Evolutionary conservation across 2,329 filamentous ascomycete genomes (phyloP).

Genomic region (Periglandula ipomoeae): DNA sequence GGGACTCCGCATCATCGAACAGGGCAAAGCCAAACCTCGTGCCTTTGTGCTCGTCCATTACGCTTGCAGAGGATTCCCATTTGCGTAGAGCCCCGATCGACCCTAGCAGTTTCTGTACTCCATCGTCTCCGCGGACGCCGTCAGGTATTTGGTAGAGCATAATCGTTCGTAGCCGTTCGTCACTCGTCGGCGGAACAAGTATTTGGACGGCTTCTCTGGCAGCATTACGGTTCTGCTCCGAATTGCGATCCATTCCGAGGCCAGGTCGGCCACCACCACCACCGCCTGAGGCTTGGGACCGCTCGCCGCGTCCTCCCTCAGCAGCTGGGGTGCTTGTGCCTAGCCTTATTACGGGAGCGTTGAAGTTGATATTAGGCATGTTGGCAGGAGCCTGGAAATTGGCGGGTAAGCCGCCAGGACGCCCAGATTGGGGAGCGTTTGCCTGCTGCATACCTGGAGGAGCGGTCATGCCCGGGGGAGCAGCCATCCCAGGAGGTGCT

Average conservation of each 20-base stretch:
- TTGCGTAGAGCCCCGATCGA: constrained; percentile 71
- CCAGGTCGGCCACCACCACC: constrained; percentile 33
- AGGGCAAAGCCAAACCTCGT: constrained; percentile 92
- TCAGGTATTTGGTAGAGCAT: constrained; percentile 83
- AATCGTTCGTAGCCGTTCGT: constrained; percentile 86
- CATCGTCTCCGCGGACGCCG: constrained; percentile 65
- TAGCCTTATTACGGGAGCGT: constrained; percentile 87
- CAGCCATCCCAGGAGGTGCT: constrained; percentile 71
- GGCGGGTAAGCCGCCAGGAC: constrained; percentile 69
- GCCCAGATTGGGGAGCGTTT: constrained; percentile 64
- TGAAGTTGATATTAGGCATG: constrained; percentile 97
- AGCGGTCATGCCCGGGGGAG: constrained; percentile 67
- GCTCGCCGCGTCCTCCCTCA: constrained; percentile 35
- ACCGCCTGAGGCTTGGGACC: constrained; percentile 9
- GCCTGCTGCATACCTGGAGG: constrained; percentile 74
- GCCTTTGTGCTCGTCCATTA: constrained; percentile 60
- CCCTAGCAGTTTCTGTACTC: constrained; percentile 67
- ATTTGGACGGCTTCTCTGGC: constrained; percentile 61
- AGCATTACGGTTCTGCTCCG: constrained; percentile 58
- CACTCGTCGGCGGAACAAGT: constrained; percentile 71
- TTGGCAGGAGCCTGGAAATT: constrained; percentile 85
- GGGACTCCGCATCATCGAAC: constrained; percentile 83
- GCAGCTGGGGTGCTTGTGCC: constrained; percentile 62
- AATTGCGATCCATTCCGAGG: constrained; percentile 53
- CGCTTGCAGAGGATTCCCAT: constrained; percentile 67